Base-by-base conservation (phyloP, 202 grass and related monocot species). In the Musa balbisiana region DNA sequence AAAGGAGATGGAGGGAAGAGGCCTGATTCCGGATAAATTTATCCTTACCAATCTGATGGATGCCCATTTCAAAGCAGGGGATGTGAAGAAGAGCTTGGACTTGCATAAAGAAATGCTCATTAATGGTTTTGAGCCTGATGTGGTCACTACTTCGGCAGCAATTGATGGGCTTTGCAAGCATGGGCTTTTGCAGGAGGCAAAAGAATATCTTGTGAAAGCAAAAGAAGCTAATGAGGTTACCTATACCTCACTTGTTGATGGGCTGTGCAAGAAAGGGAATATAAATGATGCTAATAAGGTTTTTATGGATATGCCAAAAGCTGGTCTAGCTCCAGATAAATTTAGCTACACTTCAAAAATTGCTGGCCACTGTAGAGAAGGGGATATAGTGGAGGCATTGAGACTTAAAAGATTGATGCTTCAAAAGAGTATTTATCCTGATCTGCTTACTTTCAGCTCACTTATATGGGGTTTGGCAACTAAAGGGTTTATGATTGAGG, bases 401-500 rank as follows among this genome's bases (percentile, higher is more conserved):
- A 51, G 43, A 23, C 27, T 76, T 50, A 76, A 76, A 33, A 51
- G 64, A 20, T 76, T 76, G 58, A 76, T 76, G 74, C 56, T 76
- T 64, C 26, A 51, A 63, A 76, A 64, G 3, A 15, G 29, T 62
- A 51, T 63, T 51, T 43, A 22, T 51, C 74, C 74, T 51, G 74
- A 76, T 52, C 19, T 76, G 29, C 74, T 64, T 76, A 76, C 56
- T 51, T 63, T 64, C 55, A 76, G 10, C 74, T 51, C 74, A 52
- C 58, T 76, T 51, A 52, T 52, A 10, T 76, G 74, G 74, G 33
- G 74, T 76, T 63, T 76, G 74, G 33, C 58, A 8, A 51, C 6
- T 76, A 76, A 63, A 64, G 74, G 74, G 33, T 17, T 76, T 51
- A 76, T 76, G 74, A 76, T 76, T 52, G 74, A 76, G 58, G 74